Conservation (phyloP, 257 asterid species). For the Plantago ovata region DNA sequence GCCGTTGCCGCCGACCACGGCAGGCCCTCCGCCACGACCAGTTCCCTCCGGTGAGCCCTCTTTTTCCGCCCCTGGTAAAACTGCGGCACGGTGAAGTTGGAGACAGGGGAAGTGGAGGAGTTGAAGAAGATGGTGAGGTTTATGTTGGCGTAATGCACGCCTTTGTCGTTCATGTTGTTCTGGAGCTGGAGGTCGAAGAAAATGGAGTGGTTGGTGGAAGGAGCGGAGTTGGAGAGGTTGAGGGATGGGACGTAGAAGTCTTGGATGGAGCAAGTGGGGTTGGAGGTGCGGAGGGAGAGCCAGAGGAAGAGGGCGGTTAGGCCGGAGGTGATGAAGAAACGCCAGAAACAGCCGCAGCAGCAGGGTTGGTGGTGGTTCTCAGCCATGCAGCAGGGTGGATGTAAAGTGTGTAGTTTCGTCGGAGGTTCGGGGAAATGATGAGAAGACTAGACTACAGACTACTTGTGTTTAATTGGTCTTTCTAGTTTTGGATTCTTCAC, state of each 20-base stretch:
- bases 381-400: not conserved
- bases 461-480: too few species aligned
- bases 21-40: conserved; percentile 34
- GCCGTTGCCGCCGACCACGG: conserved; percentile 53
- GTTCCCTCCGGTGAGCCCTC: conserved; percentile 28
- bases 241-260: conserved; percentile 56
- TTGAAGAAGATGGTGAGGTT: conserved; percentile 37
- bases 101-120: conserved; percentile 31
- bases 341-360: conserved; percentile 52
- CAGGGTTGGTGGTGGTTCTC: conserved; percentile 11
- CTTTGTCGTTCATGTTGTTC: conserved; percentile 69
- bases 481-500: too few species aligned
- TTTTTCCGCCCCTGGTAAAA: conserved; percentile 78
- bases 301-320: conserved; percentile 80
- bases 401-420: not conserved
- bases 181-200: conserved; percentile 49
- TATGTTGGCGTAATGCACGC: conserved; percentile 50
- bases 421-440: not conserved
- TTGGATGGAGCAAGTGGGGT: conserved; percentile 53
- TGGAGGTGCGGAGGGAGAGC: conserved; percentile 72
- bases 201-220: conserved; percentile 45
- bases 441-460: too few species aligned
- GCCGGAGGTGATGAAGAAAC: conserved; percentile 72
- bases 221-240: conserved; percentile 30
- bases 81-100: conserved; percentile 34